phyloP scores from a whole-genome alignment of 2,329 filamentous ascomycete genomes.

The Fusarium veterinarium region DNA sequence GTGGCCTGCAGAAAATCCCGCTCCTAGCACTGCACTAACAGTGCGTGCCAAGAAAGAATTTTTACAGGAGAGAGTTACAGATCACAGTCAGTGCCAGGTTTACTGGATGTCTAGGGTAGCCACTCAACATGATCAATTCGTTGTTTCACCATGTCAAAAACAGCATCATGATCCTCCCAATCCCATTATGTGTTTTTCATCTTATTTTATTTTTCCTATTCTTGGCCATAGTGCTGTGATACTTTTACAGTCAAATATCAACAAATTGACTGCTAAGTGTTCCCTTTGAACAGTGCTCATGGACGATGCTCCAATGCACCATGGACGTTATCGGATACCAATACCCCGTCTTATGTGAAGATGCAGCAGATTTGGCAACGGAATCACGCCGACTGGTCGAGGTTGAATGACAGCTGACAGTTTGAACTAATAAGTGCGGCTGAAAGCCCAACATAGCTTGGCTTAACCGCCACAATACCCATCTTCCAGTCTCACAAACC shows the following conservation, averaged over 20 bases:
- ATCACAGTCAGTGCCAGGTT: accelerated
- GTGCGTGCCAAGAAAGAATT: no score
- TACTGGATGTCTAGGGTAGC: background rate
- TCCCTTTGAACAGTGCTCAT: accelerated
- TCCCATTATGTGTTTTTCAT: background rate
- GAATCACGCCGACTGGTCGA: conserved; percentile 8
- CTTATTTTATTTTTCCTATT: no score
- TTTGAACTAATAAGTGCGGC: background rate
- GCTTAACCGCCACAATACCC: background rate
- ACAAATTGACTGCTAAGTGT: background rate
- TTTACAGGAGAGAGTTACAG: no score
- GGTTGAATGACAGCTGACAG: background rate
- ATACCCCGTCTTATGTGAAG: background rate
- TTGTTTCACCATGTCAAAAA: accelerated
- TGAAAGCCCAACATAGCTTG: background rate
- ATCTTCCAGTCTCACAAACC: background rate
- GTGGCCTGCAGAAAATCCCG: no score
- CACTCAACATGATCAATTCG: background rate
- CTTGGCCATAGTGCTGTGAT: background rate
- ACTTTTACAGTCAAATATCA: accelerated
- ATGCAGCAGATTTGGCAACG: background rate
- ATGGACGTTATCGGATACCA: background rate
- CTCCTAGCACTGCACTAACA: no score
- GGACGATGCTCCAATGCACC: no score
- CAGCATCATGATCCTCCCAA: no score